Base-by-base conservation (phyloP, 169 alveolate species). In the Plasmodium reichenowi region DNA sequence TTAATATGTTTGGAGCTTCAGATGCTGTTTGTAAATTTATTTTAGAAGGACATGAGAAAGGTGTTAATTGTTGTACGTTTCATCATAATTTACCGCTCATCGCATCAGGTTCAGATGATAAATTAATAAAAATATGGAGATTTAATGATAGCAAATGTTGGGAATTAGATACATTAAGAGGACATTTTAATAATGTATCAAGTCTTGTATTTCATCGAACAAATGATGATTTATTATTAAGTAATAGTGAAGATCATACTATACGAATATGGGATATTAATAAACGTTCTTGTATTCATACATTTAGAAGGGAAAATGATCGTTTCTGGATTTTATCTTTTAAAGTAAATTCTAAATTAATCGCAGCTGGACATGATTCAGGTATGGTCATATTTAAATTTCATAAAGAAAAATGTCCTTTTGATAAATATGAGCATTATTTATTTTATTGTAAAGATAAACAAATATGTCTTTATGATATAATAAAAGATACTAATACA, bases 31-130 rank as follows among this genome's bases (percentile, higher is more conserved):
- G 97, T 75, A 95, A 95, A 22, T 97, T 97, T 93, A 96, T 97
- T 59, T 90, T 98, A 64, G 98, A 97, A 92, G 99, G 99, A 2
- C 99, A 98, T 88, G 98, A 97, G 64, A 95, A 97, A 80, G 99
- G 99, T 9, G 99, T 98, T 0, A 98, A 98, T 88, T 98, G 99
- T 98, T 99, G 98, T 5, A 72, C 96, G 9, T 98, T 98, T 93
- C 99, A 97, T 88, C 97, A 97, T 9, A 94, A 93, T 54, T 73
- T 93, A 62, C 98, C 97, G 66, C 83, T 96, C 6, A 97, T 97
- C 32, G 98, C 97, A 1, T 96, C 99, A 3, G 98, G 98, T 1
- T 95, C 98, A 38, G 99, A 98, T 92, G 99, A 98, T 88, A 95
- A 97, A 83, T 96, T 97, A 66, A 94, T 98, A 8, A 95, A 97